Evolutionary conservation across 2,329 filamentous ascomycete species (phyloP), one percentile per base, ranked within the genome.

Genomic region (Nemania bipapillata): DNA sequence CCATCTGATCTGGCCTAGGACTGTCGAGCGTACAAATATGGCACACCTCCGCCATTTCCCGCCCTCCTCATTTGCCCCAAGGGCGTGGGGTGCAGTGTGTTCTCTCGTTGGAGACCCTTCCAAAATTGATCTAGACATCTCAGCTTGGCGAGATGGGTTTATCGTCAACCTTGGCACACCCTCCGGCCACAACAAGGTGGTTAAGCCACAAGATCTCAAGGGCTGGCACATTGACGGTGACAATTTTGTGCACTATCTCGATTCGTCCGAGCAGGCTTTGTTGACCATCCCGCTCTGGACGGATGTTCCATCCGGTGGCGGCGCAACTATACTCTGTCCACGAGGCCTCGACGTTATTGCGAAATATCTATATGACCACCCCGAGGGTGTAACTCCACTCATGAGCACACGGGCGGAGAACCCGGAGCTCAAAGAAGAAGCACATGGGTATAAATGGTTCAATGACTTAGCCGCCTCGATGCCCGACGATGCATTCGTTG

Each of bases 151-250:
- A 71, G 90, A 92, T 79, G 85, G 85, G 3, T 85, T 92, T 64
- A 92, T 92, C 73, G 89, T 92, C 47, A 92, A 92, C 78, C 83
- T 92, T 7, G 90, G 90, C 12, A 87, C 83, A 1, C 76, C 83
- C 0, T 83, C 85, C 58, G 81, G 81, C 55, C 85, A 87, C 68
- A 84, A 85, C 4, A 82, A 81, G 57, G 81, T 83, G 8, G 78
- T 84, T 2, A 78, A 82, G 40, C 88, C 88, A 0, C 81, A 84
- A 58, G 83, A 87, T 0, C 80, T 91, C 24, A 74, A 81, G 7
- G 82, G 82, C 24, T 92, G 90, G 90, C 90, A 92, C 78, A 88
- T 91, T 20, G 90, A 92, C 78, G 90, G 90, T 8, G 90, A 92
- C 72, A 92, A 91, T 78, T 92, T 92, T 76, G 84, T 90, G 4